Percentiles rank a stretch among this genome's conserved stretches.
Conservation (phyloP, 768 basidiomycete genomes). For the Lactarius psammicola region DNA sequence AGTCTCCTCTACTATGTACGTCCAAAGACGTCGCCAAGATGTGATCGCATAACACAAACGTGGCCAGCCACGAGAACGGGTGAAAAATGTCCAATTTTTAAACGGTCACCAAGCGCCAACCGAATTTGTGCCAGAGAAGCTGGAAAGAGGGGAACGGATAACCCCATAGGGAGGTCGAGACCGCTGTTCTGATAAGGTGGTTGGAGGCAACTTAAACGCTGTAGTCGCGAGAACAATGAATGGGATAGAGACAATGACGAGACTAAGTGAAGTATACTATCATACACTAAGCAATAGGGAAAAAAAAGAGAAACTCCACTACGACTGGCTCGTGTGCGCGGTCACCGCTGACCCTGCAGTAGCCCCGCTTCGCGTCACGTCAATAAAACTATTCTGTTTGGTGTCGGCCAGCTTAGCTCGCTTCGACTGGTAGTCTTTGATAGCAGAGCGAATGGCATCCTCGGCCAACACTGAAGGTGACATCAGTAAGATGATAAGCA, state of each 20-base stretch:
- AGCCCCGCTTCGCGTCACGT: slow-evolving; percentile 58
- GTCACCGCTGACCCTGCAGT: slow-evolving; percentile 56
- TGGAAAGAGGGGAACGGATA: too few relatives aligned
- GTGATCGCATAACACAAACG: too few relatives aligned
- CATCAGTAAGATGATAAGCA: slow-evolving; percentile 10
- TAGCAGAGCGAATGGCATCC: slow-evolving; percentile 97
- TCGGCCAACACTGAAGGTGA: slow-evolving; percentile 80
- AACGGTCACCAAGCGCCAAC: too few relatives aligned
- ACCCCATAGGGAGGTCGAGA: too few relatives aligned
- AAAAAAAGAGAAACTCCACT: slow-evolving; percentile 16
- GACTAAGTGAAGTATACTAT: slow-evolving; percentile 5
- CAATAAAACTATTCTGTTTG: slow-evolving; percentile 63
- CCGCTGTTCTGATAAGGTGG: too few relatives aligned
- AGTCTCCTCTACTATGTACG: too few relatives aligned
- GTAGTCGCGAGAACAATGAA: background rate
- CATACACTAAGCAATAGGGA: slow-evolving; percentile 20
- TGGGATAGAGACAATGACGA: background rate
- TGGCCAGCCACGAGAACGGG: too few relatives aligned
- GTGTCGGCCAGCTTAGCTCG: slow-evolving; percentile 52
- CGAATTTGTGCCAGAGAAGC: too few relatives aligned
- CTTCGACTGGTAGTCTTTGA: slow-evolving; percentile 92
- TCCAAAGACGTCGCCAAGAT: too few relatives aligned
- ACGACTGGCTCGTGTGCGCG: slow-evolving; percentile 45
- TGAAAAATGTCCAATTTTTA: too few relatives aligned
- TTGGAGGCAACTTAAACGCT: too few relatives aligned